Evolutionary conservation across 208 protist genomes (phyloP).

Genomic region (Wallacemonas sp.): DNA sequence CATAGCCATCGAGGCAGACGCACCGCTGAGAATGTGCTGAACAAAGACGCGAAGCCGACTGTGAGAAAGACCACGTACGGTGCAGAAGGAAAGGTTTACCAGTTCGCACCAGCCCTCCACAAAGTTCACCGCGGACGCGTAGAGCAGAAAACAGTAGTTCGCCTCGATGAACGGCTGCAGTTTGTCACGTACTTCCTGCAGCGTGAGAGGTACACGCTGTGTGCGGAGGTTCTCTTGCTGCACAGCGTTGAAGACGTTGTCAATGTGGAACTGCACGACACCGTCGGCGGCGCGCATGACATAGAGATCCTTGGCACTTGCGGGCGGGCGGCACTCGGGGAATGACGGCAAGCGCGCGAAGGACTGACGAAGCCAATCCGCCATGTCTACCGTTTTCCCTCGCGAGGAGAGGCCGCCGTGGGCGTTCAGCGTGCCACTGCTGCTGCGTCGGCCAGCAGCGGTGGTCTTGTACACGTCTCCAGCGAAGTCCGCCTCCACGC

Average conservation of each 20-base stretch:
- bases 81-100: constrained; percentile 39
- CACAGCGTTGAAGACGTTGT: constrained; percentile 42
- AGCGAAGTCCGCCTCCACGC: neutral
- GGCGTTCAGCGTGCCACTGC: neutral
- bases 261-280: constrained; percentile 75
- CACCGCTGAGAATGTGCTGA: constrained; percentile 33
- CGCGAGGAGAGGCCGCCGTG: constrained; percentile 14
- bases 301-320: constrained; percentile 40
- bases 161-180: constrained; percentile 61
- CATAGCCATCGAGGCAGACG: constrained; percentile 48
- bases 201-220: constrained; percentile 33
- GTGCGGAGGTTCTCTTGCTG: constrained; percentile 38
- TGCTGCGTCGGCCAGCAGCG: neutral
- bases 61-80: constrained; percentile 35
- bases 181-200: constrained; percentile 36
- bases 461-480: neutral
- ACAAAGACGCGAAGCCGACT: constrained; percentile 48
- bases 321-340: constrained; percentile 34
- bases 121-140: constrained; percentile 67
- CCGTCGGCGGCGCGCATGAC: constrained; percentile 46
- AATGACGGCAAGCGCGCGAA: constrained; percentile 56
- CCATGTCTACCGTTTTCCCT: constrained; percentile 33
- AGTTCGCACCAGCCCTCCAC: constrained; percentile 78
- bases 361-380: constrained; percentile 59
- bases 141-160: constrained; percentile 76